Base-by-base conservation (phyloP, 176 grass and related monocot genomes). In the Oryza punctata region DNA sequence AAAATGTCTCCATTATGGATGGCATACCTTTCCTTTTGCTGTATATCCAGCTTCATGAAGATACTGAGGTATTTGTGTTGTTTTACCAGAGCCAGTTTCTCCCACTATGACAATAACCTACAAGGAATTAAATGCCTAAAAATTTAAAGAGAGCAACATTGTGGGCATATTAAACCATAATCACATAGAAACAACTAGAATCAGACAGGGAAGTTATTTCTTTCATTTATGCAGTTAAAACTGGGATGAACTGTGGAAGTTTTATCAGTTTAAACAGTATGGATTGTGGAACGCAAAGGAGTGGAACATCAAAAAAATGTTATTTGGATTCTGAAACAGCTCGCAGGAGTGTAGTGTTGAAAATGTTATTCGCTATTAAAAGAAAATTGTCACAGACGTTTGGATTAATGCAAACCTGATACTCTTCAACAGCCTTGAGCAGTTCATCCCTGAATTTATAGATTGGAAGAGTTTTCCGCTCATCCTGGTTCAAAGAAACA, bases 51-150 rank as follows among this genome's bases (percentile, higher is more conserved):
- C 90, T 82, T 98, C 95, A 71, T 98, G 96, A 71, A 98, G 89
- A 84, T 95, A 98, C 70, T 98, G 96, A 41, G 96, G 96, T 86
- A 98, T 98, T 82, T 98, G 96, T 24, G 96, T 98, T 29, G 96
- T 98, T 73, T 98, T 98, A 47, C 95, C 96, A 73, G 96, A 98
- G 60, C 92, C 96, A 25, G 96, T 98, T 84, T 98, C 96, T 88
- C 96, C 96, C 71, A 98, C 96, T 80, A 98, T 95, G 77, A 98
- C 87, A 63, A 98, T 83, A 59, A 98, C 96, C 95, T 98, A 72
- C 54, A 85, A 73, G 27, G 12, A 81, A 73, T 4, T 46, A 79
- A 14, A 41, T 73, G 43, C 28, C 69, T 19, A 73, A 35, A 66
- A 67, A 38, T 26, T 65, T 45, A 61, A 66, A 26, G 24, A 73